Percentiles rank a stretch among this genome's conserved stretches.
Evolutionary conservation across 208 protist genomes (phyloP).

Genomic region (Leishmania martiniquensis): DNA sequence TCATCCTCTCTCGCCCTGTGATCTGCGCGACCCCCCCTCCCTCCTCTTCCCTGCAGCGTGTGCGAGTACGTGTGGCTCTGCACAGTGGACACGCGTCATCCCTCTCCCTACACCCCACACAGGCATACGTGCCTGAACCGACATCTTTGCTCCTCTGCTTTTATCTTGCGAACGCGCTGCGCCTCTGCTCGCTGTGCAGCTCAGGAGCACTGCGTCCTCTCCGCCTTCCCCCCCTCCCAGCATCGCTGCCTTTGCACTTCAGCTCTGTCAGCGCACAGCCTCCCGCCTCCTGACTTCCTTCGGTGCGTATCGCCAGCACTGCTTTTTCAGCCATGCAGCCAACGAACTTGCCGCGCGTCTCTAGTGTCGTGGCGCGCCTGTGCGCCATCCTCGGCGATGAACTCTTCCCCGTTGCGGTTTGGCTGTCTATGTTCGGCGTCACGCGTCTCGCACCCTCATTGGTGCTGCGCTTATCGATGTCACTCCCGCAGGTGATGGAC

Average conservation of each 20-base stretch:
- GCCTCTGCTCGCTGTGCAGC: background rate
- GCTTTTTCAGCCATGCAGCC: background rate
- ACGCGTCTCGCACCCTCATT: slow-evolving; percentile 24
- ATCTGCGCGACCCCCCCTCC: background rate
- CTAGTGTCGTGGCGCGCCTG: background rate
- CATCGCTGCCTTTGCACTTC: background rate
- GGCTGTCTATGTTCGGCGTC: slow-evolving; percentile 26
- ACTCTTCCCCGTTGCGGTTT: slow-evolving; percentile 24
- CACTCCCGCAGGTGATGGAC: slow-evolving; percentile 32
- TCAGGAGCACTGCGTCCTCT: background rate
- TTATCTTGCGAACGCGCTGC: background rate
- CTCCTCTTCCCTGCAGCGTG: background rate
- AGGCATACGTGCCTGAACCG: background rate
- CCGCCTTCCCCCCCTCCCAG: background rate
- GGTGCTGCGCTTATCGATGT: slow-evolving; percentile 26
- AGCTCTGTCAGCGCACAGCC: background rate
- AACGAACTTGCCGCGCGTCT: background rate
- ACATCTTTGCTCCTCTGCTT: background rate
- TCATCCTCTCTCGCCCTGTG: background rate
- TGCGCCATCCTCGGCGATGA: slow-evolving; percentile 23
- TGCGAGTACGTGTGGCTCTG: background rate
- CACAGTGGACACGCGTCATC: background rate
- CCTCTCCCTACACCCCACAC: background rate
- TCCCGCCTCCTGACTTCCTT: background rate
- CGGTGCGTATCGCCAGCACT: background rate